phyloP scores from a whole-genome alignment of 169 alveolate genomes.

The Plasmodium coatneyi region DNA sequence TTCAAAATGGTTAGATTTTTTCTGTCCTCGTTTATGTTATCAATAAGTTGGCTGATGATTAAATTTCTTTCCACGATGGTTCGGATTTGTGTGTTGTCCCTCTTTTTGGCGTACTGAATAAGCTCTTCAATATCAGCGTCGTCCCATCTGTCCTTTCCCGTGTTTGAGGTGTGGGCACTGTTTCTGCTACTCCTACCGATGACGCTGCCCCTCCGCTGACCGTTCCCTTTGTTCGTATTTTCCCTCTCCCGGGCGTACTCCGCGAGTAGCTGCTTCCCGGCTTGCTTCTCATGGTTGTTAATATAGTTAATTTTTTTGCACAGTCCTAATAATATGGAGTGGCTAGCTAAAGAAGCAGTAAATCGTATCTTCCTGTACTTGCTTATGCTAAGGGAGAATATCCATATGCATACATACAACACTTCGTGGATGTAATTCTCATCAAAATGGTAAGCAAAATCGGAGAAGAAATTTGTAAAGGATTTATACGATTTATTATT shows the following conservation, averaged over 20 bases:
- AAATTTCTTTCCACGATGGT: slow-evolving; percentile 57
- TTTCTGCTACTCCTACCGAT: background rate
- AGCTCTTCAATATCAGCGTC: slow-evolving; percentile 50
- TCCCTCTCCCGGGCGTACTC: slow-evolving; percentile 61
- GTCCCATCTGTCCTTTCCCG: background rate
- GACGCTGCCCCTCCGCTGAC: background rate
- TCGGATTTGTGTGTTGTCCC: background rate
- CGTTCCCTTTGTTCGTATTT: slow-evolving; percentile 7
- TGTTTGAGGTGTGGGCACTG: background rate
- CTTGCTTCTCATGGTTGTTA: slow-evolving; percentile 70
- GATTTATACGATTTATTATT: slow-evolving; percentile 69
- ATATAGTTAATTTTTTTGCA: slow-evolving; percentile 71
- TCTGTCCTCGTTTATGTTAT: slow-evolving; percentile 66
- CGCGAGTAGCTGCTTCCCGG: slow-evolving; percentile 52
- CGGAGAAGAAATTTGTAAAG: slow-evolving; percentile 50
- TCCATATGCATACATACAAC: slow-evolving; percentile 71
- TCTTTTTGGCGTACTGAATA: slow-evolving; percentile 20
- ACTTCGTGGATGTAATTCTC: slow-evolving; percentile 67
- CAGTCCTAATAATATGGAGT: slow-evolving; percentile 51
- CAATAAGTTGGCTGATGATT: slow-evolving; percentile 60
- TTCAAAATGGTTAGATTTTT: slow-evolving; percentile 62
- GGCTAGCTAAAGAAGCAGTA: slow-evolving; percentile 67
- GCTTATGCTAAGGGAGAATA: slow-evolving; percentile 68
- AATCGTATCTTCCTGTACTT: slow-evolving; percentile 72
- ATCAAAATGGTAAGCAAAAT: slow-evolving; percentile 71